Evolutionary conservation across 1,139 yeast species (phyloP).

Genomic region (Geotrichum bryndzae): DNA sequence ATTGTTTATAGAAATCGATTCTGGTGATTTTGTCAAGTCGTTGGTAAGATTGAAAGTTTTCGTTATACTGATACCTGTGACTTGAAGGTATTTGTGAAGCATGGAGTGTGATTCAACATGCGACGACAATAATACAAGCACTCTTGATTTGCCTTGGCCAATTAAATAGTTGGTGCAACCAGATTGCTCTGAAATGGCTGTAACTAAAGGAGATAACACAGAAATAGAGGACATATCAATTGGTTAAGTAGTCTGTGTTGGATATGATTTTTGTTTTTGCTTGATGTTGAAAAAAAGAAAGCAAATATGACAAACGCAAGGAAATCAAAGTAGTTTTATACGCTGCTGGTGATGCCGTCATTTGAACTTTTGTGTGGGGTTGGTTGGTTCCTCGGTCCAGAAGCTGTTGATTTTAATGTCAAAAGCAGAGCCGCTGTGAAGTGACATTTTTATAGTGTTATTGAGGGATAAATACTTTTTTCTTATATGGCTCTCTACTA

Average conservation of each 20-base stretch:
- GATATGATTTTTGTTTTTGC: neutral
- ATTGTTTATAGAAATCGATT: neutral
- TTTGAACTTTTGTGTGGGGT: neutral
- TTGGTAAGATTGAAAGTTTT: neutral
- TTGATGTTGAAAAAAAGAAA: neutral
- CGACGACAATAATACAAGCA: slow-evolving; percentile 25
- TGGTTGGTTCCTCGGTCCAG: neutral
- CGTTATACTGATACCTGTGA: neutral
- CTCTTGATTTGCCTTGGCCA: slow-evolving; percentile 33
- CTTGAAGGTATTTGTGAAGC: neutral
- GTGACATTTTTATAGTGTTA: neutral
- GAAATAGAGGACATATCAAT: slow-evolving; percentile 20
- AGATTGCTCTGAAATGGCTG: slow-evolving; percentile 28
- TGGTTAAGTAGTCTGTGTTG: neutral
- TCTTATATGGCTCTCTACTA: neutral
- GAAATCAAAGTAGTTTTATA: neutral
- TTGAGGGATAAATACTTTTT: neutral
- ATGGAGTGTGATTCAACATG: neutral
- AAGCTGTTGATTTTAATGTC: neutral
- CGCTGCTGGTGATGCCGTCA: neutral
- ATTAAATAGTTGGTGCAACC: slow-evolving; percentile 38
- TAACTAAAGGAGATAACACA: slow-evolving; percentile 34
- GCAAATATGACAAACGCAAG: neutral
- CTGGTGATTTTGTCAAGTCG: neutral
- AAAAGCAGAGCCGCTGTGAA: neutral